Evolutionary conservation across 331 rosid species (phyloP), one percentile per base, ranked within the genome.

Genomic region (Pyracantha coccinea): DNA sequence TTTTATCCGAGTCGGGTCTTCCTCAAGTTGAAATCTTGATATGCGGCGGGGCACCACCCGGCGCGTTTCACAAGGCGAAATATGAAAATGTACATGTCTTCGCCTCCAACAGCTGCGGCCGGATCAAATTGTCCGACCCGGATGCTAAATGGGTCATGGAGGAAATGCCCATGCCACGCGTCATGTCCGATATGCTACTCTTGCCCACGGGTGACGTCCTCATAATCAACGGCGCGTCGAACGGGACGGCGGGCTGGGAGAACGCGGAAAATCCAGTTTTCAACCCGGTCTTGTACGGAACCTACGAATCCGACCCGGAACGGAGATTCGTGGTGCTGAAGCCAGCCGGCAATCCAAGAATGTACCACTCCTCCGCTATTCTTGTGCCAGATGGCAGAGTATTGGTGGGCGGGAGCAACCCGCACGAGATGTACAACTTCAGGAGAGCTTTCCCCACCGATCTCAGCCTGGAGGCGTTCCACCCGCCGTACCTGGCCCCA

Each of bases 361-460:
- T 90, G 98, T 90, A 92, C 59, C 96, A 92, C 47, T 92, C 98
- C 0, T 31, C 98, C 2, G 90, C 95, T 2, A 65, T 90, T 41
- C 72, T 92, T 0, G 41, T 88, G 77, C 89, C 91, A 35, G 88
- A 89, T 75, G 96, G 96, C 61, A 79, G 88, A 27, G 72, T 90
- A 24, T 75, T 92, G 77, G 98, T 90, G 73, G 95, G 98, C 2
- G 98, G 98, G 23, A 90, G 98, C 47, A 92, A 92, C 69, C 94
- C 98, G 0, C 95, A 92, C 35, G 33, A 71, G 11, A 14, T 28
- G 33, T 89, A 92, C 61, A 82, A 90, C 75, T 92, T 90, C 79
- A 78, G 58, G 12, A 79, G 83, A 9, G 13, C 77, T 24, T 86
- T 66, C 58, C 98, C 90, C 6, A 92, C 98, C 0, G 90, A 90